phyloP scores from a whole-genome alignment of 805 yeast species.

The Candida xyloterini region DNA sequence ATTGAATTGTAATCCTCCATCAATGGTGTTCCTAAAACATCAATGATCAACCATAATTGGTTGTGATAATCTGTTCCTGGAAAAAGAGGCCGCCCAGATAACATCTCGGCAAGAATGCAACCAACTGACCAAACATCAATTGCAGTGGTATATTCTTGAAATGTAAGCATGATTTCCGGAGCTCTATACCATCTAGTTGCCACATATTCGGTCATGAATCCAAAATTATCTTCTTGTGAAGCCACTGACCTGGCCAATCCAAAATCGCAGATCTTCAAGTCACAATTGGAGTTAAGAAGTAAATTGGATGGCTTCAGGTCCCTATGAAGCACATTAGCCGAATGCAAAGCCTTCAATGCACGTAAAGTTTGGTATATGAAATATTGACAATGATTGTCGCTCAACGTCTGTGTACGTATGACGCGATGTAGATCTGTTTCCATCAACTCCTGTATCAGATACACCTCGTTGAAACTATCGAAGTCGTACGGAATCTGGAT shows the following conservation, averaged over 20 bases:
- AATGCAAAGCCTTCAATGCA: slow-evolving; percentile 86
- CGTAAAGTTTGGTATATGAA: slow-evolving; percentile 88
- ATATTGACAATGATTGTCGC: slow-evolving; percentile 93
- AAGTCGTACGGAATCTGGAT: slow-evolving; percentile 79
- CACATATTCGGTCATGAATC: slow-evolving; percentile 93
- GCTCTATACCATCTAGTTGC: slow-evolving; percentile 98
- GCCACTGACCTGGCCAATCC: slow-evolving; percentile 79
- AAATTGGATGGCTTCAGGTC: slow-evolving; percentile 90
- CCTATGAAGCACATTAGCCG: slow-evolving; percentile 91
- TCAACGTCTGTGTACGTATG: slow-evolving; percentile 73
- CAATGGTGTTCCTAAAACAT: slow-evolving; percentile 83
- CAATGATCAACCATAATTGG: slow-evolving; percentile 81
- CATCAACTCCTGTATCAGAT: slow-evolving; percentile 83
- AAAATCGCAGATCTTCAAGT: slow-evolving; percentile 89
- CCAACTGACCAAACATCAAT: slow-evolving; percentile 98
- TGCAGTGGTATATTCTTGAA: slow-evolving; percentile 89
- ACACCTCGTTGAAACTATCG: slow-evolving; percentile 81
- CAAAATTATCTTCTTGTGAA: slow-evolving; percentile 61
- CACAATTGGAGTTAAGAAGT: slow-evolving; percentile 87
- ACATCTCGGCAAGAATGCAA: slow-evolving; percentile 88
- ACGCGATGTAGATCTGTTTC: slow-evolving; percentile 84
- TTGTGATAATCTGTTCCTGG: slow-evolving; percentile 95
- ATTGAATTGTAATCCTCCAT: slow-evolving; percentile 73
- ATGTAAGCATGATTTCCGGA: slow-evolving; percentile 94
- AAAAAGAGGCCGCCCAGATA: slow-evolving; percentile 81